Conservation (phyloP, 1,139 yeast genomes). For the Saccharomycopsis hybrid region DNA sequence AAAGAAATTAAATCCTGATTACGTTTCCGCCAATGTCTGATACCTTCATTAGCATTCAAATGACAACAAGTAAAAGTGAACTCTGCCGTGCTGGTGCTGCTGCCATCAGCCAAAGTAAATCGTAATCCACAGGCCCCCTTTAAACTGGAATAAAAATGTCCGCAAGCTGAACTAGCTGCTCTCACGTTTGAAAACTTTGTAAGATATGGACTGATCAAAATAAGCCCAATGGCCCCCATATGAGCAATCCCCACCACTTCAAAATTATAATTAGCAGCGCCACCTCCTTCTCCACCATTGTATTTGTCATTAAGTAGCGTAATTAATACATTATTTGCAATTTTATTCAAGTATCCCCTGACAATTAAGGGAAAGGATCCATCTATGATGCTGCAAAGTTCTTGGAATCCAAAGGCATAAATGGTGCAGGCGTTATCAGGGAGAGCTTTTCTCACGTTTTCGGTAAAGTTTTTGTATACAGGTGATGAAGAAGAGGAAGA, state of each 20-base stretch:
- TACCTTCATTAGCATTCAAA: slow-evolving; percentile 73
- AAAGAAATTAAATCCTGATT: slow-evolving; percentile 46
- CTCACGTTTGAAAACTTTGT: slow-evolving; percentile 31
- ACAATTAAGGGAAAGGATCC: slow-evolving; percentile 41
- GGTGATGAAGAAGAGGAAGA: background rate
- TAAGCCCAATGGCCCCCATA: slow-evolving; percentile 61
- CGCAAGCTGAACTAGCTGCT: slow-evolving; percentile 41
- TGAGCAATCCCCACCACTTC: slow-evolving; percentile 41
- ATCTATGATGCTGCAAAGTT: slow-evolving; percentile 58
- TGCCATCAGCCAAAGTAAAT: slow-evolving; percentile 32
- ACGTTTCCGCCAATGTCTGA: slow-evolving; percentile 39
- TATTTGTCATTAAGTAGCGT: slow-evolving; percentile 34
- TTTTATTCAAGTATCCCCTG: slow-evolving; percentile 37
- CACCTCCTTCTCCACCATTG: background rate
- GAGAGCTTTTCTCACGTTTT: background rate
- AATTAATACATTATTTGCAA: slow-evolving; percentile 38
- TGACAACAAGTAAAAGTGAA: slow-evolving; percentile 67
- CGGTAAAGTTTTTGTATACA: background rate
- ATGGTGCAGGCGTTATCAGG: slow-evolving; percentile 32
- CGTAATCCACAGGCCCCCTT: slow-evolving; percentile 73
- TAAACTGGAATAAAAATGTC: slow-evolving; percentile 52
- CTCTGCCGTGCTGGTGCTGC: slow-evolving; percentile 25
- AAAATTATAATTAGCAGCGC: slow-evolving; percentile 28
- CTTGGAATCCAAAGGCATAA: slow-evolving; percentile 70
- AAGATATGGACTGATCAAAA: slow-evolving; percentile 45